A percentile compares a stretch with the other conserved stretches of the same genome.
phyloP scores from a whole-genome alignment of 169 alveolate species.

The Pseudocohnilembus persalinus region DNA sequence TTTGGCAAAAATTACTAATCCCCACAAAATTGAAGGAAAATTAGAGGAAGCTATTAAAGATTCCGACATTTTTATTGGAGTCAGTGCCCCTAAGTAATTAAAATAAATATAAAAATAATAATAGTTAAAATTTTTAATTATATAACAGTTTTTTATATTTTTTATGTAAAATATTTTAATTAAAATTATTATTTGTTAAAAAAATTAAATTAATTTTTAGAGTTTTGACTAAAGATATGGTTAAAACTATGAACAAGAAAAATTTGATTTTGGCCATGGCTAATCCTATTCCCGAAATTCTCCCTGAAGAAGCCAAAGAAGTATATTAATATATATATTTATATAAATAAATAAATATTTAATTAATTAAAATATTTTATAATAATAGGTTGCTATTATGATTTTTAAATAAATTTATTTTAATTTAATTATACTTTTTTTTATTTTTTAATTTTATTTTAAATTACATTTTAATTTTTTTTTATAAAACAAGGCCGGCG shows the following conservation, averaged over 20 bases:
- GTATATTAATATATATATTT: conserved; percentile 1
- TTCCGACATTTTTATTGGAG: conserved; percentile 71
- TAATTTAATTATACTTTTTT: too few relatives aligned
- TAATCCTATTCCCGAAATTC: conserved; percentile 72
- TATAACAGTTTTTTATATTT: too few relatives aligned
- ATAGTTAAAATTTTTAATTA: too few relatives aligned
- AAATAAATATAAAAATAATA: background rate
- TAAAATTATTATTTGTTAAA: too few relatives aligned
- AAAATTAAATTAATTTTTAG: too few relatives aligned
- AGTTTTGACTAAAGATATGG: conserved; percentile 53
- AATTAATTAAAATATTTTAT: too few relatives aligned
- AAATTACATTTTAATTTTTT: too few relatives aligned
- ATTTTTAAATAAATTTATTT: too few relatives aligned
- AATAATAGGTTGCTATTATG: too few relatives aligned
- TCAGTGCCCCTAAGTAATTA: conserved; percentile 41
- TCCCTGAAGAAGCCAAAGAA: conserved; percentile 64
- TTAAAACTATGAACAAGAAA: conserved; percentile 49
- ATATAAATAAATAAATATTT: background rate
- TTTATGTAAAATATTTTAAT: too few relatives aligned
- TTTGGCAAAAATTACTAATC: conserved; percentile 43
- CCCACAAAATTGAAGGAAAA: conserved; percentile 34
- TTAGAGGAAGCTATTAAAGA: conserved; percentile 57
- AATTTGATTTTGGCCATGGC: conserved; percentile 73
- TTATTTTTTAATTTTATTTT: too few relatives aligned
- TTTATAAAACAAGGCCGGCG: conserved; percentile 32